These are phyloP conservation scores for Pseudocercospora fijiensis DNA, from an alignment of 2,329 filamentous ascomycete genomes.

Conservation along the genomic window DNA sequence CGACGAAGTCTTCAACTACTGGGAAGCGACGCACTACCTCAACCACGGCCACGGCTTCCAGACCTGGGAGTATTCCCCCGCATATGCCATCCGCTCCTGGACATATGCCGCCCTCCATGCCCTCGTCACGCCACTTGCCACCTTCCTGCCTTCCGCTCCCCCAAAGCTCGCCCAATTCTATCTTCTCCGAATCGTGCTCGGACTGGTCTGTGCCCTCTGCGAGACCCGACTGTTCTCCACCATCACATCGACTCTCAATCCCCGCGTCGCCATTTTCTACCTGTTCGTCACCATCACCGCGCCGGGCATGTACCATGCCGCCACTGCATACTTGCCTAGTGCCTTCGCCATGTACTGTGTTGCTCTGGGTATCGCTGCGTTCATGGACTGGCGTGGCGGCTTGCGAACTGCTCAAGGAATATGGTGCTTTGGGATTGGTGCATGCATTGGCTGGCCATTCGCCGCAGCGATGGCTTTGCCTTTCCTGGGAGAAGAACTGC, in stretches of 20 bases:
- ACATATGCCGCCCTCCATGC: conserved; percentile 82
- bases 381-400: conserved; percentile 84
- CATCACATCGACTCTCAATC: conserved; percentile 73
- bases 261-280: conserved; percentile 82
- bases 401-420: conserved; percentile 79
- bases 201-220: conserved; percentile 72
- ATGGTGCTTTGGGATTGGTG: conserved; percentile 84
- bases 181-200: conserved; percentile 73
- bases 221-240: conserved; percentile 79
- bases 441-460: conserved; percentile 92
- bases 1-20: conserved; percentile 99
- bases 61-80: conserved; percentile 97
- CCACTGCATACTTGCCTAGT: conserved; percentile 81
- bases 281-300: conserved; percentile 73
- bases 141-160: conserved; percentile 48
- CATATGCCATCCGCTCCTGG: conserved; percentile 95
- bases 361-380: conserved; percentile 81
- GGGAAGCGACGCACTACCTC: conserved; percentile 94
- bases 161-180: conserved; percentile 72
- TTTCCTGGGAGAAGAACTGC: conserved; percentile 73
- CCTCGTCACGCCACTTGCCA: conserved; percentile 64
- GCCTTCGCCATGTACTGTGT: conserved; percentile 96
- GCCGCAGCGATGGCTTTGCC: conserved; percentile 77
- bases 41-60: conserved; percentile 89
- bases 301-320: conserved; percentile 91